A percentile compares a stretch with the other conserved stretches of the same genome.
Conservation (phyloP, 768 basidiomycete genomes). For the Clitopilus passeckerianus region DNA sequence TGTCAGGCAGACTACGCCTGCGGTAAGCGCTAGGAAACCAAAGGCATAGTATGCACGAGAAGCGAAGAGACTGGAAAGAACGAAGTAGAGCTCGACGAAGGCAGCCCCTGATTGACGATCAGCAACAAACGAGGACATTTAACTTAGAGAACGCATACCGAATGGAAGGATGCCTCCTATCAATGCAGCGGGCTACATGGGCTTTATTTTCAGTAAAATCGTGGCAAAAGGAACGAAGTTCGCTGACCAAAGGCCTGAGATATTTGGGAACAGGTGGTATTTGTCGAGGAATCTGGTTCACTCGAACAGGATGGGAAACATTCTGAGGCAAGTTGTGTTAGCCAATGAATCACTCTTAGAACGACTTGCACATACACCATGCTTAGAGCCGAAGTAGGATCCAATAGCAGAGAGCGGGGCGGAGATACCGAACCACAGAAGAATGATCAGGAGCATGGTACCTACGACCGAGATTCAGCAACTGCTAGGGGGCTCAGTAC, state of each 20-base stretch:
- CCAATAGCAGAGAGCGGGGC: conserved; percentile 86
- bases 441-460: conserved; percentile 78
- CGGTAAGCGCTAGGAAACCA: conserved; percentile 88
- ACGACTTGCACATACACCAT: conserved; percentile 56
- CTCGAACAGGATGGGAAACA: conserved; percentile 78
- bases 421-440: conserved; percentile 93
- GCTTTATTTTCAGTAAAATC: conserved; percentile 3
- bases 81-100: conserved; percentile 92
- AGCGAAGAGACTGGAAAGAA: conserved; percentile 88
- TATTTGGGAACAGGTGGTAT: conserved; percentile 88
- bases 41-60: conserved; percentile 94
- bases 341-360: neutral
- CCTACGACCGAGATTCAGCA: conserved; percentile 32
- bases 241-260: conserved; percentile 67
- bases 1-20: conserved; percentile 76
- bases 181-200: conserved; percentile 55
- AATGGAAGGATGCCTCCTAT: conserved; percentile 93
- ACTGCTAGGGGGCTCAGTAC: neutral
- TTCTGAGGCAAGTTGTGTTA: conserved; percentile 34
- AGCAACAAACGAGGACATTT: conserved; percentile 4
- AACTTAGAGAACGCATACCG: conserved; percentile 38
- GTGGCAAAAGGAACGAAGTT: conserved; percentile 12
- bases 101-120: conserved; percentile 65
- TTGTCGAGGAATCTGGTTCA: conserved; percentile 93
- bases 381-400: conserved; percentile 79